Evolutionary conservation across 306 rosid species (phyloP).

Genomic region (Canavalia gladiata): DNA sequence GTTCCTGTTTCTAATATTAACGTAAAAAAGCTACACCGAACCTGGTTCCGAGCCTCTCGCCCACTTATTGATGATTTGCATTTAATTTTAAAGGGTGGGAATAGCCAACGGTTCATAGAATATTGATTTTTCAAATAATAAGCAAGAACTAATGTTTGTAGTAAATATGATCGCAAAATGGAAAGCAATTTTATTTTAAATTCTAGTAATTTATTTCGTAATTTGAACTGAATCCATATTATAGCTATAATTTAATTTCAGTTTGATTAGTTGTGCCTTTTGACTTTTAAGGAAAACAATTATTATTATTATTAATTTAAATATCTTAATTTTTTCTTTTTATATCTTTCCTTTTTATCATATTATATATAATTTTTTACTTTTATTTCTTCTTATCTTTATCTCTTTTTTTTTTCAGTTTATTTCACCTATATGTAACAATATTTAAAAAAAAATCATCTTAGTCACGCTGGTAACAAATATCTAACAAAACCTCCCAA

Average conservation of each 20-base stretch:
- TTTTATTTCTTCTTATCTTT: no score
- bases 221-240: background rate
- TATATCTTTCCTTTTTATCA: no score
- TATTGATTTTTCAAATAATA: background rate
- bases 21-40: constrained; percentile 66
- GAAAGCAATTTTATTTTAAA: background rate
- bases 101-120: background rate
- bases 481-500: background rate
- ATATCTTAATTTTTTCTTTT: background rate
- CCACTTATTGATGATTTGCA: constrained; percentile 56
- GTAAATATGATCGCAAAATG: background rate
- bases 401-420: no score
- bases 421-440: no score
- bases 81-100: constrained; percentile 48
- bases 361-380: no score
- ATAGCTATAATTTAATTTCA: background rate
- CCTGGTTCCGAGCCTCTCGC: constrained; percentile 90
- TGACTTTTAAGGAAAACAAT: background rate
- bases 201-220: background rate
- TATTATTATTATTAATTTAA: no score
- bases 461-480: background rate
- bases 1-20: constrained; percentile 60
- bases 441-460: background rate
- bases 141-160: background rate
- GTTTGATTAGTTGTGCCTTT: background rate